Percentiles rank a stretch among this genome's conserved stretches.
These are phyloP conservation scores for Eimeria brunetti DNA, from an alignment of 169 alveolate genomes.

Conservation along the genomic window DNA sequence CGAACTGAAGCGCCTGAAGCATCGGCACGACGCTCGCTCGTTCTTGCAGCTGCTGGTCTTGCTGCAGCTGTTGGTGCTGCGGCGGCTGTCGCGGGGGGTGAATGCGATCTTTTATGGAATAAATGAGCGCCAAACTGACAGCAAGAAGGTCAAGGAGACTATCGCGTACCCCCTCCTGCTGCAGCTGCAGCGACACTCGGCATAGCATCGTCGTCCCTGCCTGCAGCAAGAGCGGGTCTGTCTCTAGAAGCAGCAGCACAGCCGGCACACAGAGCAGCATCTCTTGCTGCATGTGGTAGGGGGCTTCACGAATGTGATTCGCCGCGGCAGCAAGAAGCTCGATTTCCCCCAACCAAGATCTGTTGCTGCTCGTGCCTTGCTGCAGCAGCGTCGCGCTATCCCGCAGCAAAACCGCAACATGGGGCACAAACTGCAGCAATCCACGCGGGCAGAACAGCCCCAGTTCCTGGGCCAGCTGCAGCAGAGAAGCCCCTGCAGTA, in stretches of 20 bases:
- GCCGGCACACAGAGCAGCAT: conserved; percentile 65
- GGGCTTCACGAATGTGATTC: conserved; percentile 50
- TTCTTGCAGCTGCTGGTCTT: conserved; percentile 12
- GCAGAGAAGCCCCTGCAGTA: conserved; percentile 35
- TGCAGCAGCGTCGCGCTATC: conserved; percentile 23
- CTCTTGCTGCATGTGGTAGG: conserved; percentile 62
- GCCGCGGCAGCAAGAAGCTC: conserved; percentile 72
- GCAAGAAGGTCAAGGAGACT: conserved; percentile 61
- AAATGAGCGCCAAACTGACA: conserved; percentile 71
- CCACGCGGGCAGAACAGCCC: conserved; percentile 63
- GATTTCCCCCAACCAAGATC: conserved; percentile 47
- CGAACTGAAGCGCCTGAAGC: conserved; percentile 72
- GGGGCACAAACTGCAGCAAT: conserved; percentile 56
- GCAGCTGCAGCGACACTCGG: conserved; percentile 63
- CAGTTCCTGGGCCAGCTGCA: conserved; percentile 70
- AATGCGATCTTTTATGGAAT: conserved; percentile 58
- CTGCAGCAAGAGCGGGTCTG: conserved; percentile 67
- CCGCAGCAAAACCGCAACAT: conserved; percentile 58
- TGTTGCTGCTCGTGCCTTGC: conserved; percentile 66
- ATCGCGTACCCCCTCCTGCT: conserved; percentile 65
- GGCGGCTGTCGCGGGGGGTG: neutral
- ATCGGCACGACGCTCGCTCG: conserved; percentile 31
- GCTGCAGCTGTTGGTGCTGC: neutral
- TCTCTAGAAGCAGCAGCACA: conserved; percentile 59
- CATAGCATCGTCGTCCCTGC: conserved; percentile 60